phyloP scores from a whole-genome alignment of 1,284 basidiomycete species.

The Leccinum pachyderme region DNA sequence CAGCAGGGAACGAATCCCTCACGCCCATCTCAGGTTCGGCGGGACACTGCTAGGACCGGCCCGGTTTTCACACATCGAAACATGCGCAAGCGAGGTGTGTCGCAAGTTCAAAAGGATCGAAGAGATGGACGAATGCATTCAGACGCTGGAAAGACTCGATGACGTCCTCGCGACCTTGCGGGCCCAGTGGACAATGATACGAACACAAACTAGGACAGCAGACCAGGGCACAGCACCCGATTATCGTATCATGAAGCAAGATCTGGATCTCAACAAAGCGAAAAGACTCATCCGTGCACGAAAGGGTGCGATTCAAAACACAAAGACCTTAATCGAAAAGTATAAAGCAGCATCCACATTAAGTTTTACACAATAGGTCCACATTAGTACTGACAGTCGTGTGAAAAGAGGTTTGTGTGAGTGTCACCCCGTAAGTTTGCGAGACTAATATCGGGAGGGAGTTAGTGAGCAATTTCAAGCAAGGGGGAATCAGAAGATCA shows the following conservation, averaged over 20 bases:
- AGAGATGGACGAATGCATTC: slow-evolving; percentile 57
- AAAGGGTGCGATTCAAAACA: slow-evolving; percentile 31
- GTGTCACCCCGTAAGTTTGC: background rate
- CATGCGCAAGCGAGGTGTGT: slow-evolving; percentile 72
- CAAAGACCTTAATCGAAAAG: slow-evolving; percentile 26
- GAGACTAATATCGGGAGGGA: background rate
- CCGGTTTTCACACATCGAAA: slow-evolving; percentile 78
- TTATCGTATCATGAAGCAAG: slow-evolving; percentile 39
- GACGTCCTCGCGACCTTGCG: slow-evolving; percentile 56
- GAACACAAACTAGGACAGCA: background rate
- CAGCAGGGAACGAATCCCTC: background rate
- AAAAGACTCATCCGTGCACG: slow-evolving; percentile 48
- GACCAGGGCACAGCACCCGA: slow-evolving; percentile 29
- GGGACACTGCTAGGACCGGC: slow-evolving; percentile 68
- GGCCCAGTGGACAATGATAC: slow-evolving; percentile 40
- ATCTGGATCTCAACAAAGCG: slow-evolving; percentile 44
- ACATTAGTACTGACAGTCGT: background rate
- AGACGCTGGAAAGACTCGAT: slow-evolving; percentile 61
- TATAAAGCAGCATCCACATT: slow-evolving; percentile 8
- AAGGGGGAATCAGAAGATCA: slow-evolving; percentile 14
- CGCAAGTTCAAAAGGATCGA: slow-evolving; percentile 62
- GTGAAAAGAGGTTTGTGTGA: background rate
- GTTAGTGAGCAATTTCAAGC: slow-evolving; percentile 11
- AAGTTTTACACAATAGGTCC: background rate
- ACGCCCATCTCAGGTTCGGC: slow-evolving; percentile 63